Percentiles rank a stretch among this genome's conserved stretches.
Evolutionary conservation across 2,329 filamentous ascomycete species (phyloP).

Genomic region (Paracoccidioides brasiliensis): DNA sequence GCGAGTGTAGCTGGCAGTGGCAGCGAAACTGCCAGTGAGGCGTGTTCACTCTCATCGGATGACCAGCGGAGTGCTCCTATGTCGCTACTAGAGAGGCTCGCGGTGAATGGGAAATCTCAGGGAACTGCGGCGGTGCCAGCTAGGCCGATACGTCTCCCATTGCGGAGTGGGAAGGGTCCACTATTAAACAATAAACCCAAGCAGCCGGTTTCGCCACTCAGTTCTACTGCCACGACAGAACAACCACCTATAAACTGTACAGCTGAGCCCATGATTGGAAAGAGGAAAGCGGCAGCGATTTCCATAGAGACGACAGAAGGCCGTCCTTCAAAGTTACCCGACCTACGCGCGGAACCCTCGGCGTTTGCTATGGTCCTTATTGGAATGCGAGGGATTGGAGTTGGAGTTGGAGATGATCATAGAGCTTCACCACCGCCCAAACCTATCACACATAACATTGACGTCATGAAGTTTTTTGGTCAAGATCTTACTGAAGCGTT

Average conservation of each 20-base stretch:
- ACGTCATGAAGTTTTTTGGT: conserved; percentile 27
- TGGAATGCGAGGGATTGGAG: conserved; percentile 14
- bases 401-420: conserved; percentile 3
- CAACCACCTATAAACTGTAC: neutral
- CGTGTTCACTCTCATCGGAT: conserved; percentile 4
- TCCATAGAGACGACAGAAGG: neutral
- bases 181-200: neutral
- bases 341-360: conserved; percentile 36
- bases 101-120: conserved; percentile 16
- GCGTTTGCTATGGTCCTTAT: conserved; percentile 37
- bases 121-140: neutral
- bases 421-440: conserved; percentile 14
- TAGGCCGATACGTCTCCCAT: neutral
- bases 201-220: neutral
- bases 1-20: conserved; percentile 2
- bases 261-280: neutral
- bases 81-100: conserved; percentile 29
- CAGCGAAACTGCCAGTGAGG: neutral
- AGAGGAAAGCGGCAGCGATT: conserved; percentile 2
- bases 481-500: conserved; percentile 32
- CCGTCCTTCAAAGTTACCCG: conserved; percentile 5
- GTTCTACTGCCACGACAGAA: neutral
- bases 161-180: conserved; percentile 5
- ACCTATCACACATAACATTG: conserved; percentile 19
- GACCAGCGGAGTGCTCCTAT: conserved; percentile 17